phyloP scores from a whole-genome alignment of 1,284 basidiomycete species.

The Chondrostereum purpureum region DNA sequence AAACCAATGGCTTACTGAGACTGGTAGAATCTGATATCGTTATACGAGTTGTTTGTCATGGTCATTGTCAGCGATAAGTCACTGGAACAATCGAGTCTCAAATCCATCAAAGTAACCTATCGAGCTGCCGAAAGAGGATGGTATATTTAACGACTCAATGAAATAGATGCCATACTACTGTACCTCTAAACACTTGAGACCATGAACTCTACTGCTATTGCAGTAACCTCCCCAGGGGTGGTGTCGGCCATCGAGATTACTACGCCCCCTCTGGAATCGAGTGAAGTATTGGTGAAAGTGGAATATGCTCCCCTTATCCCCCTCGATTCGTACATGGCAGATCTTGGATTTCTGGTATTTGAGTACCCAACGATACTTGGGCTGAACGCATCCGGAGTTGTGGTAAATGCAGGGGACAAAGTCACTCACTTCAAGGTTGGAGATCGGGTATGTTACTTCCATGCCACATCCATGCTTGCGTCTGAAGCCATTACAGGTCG shows the following conservation, averaged over 20 bases:
- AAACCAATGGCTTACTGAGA: too few relatives aligned
- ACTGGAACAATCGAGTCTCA: too few relatives aligned
- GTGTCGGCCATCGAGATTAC: constrained; percentile 32
- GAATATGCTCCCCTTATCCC: constrained; percentile 36
- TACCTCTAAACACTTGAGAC: too few relatives aligned
- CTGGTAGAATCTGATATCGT: too few relatives aligned
- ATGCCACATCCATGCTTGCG: not conserved
- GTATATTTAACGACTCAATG: too few relatives aligned
- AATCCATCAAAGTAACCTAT: too few relatives aligned
- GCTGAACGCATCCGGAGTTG: constrained; percentile 32
- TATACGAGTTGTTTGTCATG: too few relatives aligned
- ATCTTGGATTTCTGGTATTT: constrained; percentile 26
- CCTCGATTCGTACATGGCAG: constrained; percentile 35
- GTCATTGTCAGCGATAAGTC: too few relatives aligned
- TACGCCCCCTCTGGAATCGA: constrained; percentile 31
- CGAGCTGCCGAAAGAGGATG: too few relatives aligned
- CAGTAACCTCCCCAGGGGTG: constrained; percentile 28
- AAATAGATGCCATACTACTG: too few relatives aligned
- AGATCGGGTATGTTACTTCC: constrained; percentile 31
- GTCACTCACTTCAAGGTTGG: constrained; percentile 34
- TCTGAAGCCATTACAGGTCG: not conserved
- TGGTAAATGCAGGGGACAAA: constrained; percentile 32
- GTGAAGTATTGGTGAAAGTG: constrained; percentile 40
- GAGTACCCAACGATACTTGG: constrained; percentile 36
- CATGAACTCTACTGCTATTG: constrained; percentile 35